Conservation (phyloP, 176 grass and related monocot genomes). For the Puccinellia tenuiflora region DNA sequence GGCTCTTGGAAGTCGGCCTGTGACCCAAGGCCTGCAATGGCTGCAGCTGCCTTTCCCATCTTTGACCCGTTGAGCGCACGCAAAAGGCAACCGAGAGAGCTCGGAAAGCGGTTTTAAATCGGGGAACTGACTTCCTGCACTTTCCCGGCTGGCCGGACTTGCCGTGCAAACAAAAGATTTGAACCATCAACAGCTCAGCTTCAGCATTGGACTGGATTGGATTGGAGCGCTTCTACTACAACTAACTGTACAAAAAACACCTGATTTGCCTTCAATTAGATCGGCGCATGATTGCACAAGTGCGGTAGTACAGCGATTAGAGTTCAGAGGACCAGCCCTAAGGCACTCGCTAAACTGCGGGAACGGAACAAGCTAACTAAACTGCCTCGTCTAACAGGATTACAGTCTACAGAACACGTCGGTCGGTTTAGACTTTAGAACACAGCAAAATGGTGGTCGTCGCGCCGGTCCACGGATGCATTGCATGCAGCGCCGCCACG, state of each 20-base stretch:
- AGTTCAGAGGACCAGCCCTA: background rate
- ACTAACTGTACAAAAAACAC: slow-evolving; percentile 37
- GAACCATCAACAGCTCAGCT: background rate
- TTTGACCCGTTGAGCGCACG: slow-evolving; percentile 36
- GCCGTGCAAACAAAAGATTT: slow-evolving; percentile 32
- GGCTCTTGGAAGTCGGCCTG: slow-evolving; percentile 12
- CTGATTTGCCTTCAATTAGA: slow-evolving; percentile 9
- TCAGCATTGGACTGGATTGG: background rate
- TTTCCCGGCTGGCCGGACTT: slow-evolving; percentile 38
- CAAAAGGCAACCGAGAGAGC: background rate
- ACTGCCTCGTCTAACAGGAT: slow-evolving; percentile 1
- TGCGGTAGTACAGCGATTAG: background rate
- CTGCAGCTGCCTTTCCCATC: slow-evolving; percentile 32
- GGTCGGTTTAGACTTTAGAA: no score
- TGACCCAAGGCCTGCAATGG: background rate
- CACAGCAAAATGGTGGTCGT: slow-evolving; percentile 22
- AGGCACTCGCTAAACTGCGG: background rate
- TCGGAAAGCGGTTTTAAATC: slow-evolving; percentile 6
- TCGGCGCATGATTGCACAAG: background rate
- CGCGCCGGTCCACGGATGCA: background rate
- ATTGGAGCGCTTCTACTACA: background rate
- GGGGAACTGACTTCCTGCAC: background rate
- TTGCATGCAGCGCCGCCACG: background rate
- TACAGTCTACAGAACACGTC: slow-evolving; percentile 29
- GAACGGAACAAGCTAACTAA: background rate